Conservation (phyloP, 2,329 filamentous ascomycete species). For the Cephalotrichum gorgonifer region DNA sequence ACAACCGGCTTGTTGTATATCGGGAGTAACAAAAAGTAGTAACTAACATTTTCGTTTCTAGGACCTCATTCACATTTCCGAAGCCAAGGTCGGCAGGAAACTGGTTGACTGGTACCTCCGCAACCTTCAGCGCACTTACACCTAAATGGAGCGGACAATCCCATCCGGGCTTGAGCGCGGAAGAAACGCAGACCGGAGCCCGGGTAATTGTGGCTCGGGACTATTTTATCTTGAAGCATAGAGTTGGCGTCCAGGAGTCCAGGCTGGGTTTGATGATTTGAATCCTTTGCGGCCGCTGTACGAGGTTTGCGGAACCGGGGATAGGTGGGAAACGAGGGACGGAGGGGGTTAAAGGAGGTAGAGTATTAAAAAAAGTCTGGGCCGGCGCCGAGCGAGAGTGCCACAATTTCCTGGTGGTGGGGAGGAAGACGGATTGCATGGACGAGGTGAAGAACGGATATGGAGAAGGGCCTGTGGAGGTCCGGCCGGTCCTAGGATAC, state of each 20-base stretch:
- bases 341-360: too few relatives aligned
- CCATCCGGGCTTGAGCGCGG: neutral
- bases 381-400: neutral
- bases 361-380: neutral
- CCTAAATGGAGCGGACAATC: conserved; percentile 15
- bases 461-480: too few relatives aligned
- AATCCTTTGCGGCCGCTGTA: conserved; percentile 3
- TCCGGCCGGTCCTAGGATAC: too few relatives aligned
- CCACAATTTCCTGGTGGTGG: neutral
- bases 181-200: neutral
- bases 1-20: neutral
- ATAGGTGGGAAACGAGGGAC: neutral
- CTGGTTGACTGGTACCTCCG: conserved; percentile 98
- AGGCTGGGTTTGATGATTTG: conserved; percentile 4
- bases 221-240: conserved; percentile 4
- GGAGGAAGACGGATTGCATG: neutral
- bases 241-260: conserved; percentile 5
- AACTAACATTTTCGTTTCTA: conserved; percentile 20
- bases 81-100: conserved; percentile 95
- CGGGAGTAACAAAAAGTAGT: conserved; percentile 26
- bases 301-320: neutral
- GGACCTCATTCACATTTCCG: conserved; percentile 97
- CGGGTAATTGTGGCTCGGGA: neutral
- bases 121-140: conserved; percentile 93
- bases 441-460: too few relatives aligned